Evolutionary conservation across 1,139 yeast genomes (phyloP).

Genomic region (Nadsonia commutata): DNA sequence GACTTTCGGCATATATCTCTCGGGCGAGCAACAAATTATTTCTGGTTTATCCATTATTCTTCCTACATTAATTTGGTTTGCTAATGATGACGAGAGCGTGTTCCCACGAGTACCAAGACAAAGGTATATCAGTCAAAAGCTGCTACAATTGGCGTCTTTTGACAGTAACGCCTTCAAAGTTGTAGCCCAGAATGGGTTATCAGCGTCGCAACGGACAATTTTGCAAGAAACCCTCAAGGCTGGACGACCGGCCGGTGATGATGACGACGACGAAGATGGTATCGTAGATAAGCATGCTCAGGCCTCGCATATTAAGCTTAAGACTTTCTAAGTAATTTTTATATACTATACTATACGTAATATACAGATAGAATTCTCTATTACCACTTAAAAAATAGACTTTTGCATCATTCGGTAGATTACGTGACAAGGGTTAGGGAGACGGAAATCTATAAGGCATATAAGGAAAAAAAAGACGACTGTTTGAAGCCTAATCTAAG

Average conservation of each 20-base stretch:
- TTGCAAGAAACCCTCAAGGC: constrained; percentile 15
- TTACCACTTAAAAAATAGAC: no score
- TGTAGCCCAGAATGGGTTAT: constrained; percentile 26
- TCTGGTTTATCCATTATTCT: constrained; percentile 32
- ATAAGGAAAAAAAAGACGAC: no score
- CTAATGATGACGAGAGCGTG: constrained; percentile 16
- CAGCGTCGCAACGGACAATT: constrained; percentile 15
- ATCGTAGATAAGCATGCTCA: no score
- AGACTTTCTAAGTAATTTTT: constrained; percentile 11
- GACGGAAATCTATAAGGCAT: no score
- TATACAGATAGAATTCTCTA: no score
- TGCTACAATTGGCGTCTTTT: constrained; percentile 36
- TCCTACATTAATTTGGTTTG: constrained; percentile 36
- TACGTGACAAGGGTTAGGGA: no score
- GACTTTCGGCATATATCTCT: constrained; percentile 29
- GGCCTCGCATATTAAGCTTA: constrained; percentile 18
- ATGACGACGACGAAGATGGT: constrained; percentile 6
- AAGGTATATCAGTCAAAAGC: constrained; percentile 35
- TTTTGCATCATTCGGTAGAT: no score
- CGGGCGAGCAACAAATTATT: constrained; percentile 18
- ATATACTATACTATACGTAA: no score
- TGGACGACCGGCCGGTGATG: constrained; percentile 7
- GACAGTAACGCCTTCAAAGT: constrained; percentile 40
- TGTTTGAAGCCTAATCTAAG: no score
- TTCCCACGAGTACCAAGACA: constrained; percentile 18